Conservation (phyloP, 805 yeast species). For the Zygosaccharomyces siamensis region DNA sequence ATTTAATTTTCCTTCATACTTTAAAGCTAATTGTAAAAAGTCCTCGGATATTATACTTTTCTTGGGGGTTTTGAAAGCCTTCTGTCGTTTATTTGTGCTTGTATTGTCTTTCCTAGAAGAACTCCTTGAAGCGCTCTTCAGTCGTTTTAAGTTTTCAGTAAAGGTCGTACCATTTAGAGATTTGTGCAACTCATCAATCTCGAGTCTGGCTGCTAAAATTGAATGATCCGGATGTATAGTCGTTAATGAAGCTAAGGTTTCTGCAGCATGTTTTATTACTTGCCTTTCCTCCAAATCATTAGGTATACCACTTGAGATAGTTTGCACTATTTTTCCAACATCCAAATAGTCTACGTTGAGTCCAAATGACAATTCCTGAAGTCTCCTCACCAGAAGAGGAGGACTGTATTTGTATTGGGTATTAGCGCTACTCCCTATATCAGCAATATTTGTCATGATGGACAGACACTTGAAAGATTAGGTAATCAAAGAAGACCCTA, state of each 20-base stretch:
- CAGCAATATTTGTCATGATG: not conserved
- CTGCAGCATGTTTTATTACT: constrained; percentile 55
- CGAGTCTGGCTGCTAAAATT: constrained; percentile 86
- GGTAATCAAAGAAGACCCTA: not conserved
- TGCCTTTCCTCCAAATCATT: constrained; percentile 4
- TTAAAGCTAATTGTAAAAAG: constrained; percentile 55
- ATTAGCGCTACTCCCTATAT: not conserved
- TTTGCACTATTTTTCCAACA: constrained; percentile 84
- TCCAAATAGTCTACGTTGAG: constrained; percentile 83
- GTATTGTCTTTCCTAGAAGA: constrained; percentile 33
- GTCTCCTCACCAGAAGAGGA: constrained; percentile 5
- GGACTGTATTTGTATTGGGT: not conserved
- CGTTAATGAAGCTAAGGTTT: constrained; percentile 93
- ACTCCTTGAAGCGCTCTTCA: constrained; percentile 6
- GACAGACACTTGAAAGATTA: not conserved
- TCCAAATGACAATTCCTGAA: constrained; percentile 63
- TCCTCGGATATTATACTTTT: constrained; percentile 60
- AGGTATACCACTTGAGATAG: constrained; percentile 65
- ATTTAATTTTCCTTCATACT: constrained; percentile 59
- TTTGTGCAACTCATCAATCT: constrained; percentile 85
- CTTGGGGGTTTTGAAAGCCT: constrained; percentile 62
- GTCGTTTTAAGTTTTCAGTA: constrained; percentile 13
- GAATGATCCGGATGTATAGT: constrained; percentile 97
- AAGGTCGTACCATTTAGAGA: constrained; percentile 36
- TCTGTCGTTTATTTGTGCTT: constrained; percentile 75